Evolutionary conservation across 1,284 basidiomycete genomes (phyloP).

Genomic region (Stygiomarasmius scandens): DNA sequence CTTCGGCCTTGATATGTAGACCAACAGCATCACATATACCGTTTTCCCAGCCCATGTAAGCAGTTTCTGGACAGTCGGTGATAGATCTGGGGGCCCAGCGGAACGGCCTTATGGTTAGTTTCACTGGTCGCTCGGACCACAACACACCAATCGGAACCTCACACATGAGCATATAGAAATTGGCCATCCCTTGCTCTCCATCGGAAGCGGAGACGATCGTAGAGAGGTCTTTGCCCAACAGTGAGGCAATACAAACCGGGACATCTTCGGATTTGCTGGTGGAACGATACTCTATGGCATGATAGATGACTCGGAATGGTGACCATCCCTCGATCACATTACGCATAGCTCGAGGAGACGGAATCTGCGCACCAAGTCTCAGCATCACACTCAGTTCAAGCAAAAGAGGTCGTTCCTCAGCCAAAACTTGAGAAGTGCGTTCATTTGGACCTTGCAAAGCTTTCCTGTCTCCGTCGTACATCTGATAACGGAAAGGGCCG

Average conservation of each 20-base stretch:
- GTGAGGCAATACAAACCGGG: not conserved
- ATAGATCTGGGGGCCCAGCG: not conserved
- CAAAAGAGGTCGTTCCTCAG: not conserved
- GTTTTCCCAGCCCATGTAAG: not conserved
- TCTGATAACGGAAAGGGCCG: conserved; percentile 4
- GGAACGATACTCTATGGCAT: not conserved
- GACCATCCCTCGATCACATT: not conserved
- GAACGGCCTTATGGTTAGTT: not conserved
- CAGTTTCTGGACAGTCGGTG: not conserved
- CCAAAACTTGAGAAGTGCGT: not conserved
- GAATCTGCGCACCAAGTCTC: not conserved
- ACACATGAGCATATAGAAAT: too few species aligned
- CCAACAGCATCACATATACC: not conserved
- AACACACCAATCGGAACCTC: not conserved
- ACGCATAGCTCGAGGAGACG: not conserved
- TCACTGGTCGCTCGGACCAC: not conserved
- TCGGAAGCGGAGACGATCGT: not conserved
- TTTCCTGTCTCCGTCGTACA: conserved; percentile 3
- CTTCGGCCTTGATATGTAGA: not conserved
- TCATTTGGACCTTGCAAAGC: not conserved
- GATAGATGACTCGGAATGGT: not conserved
- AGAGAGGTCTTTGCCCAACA: not conserved
- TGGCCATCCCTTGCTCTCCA: not conserved
- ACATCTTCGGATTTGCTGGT: conserved; percentile 1
- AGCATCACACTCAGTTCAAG: not conserved